Evolutionary conservation across 768 basidiomycete genomes (phyloP), one percentile per base, ranked within the genome.

Genomic region (Polyporus arcularius): DNA sequence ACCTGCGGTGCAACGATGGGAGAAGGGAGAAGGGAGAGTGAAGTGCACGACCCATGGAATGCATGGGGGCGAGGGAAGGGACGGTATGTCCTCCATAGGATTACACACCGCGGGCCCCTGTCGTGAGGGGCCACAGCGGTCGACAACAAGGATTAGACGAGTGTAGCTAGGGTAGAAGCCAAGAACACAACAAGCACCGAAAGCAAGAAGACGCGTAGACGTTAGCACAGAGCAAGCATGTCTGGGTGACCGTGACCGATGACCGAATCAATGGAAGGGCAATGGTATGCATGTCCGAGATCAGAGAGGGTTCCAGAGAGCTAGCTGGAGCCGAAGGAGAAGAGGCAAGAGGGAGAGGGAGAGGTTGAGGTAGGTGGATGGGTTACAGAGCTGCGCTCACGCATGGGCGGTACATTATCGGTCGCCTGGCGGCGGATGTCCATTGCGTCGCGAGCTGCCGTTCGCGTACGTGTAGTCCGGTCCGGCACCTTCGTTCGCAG

Each of bases 401-500:
- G 30, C 18, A 30, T 16, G 28, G 4, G 21, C 49, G 35, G 16
- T 21, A 43, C 5, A 15, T 53, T 46, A 65, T 38, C 64, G 59
- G 8, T 65, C 61, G 35, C 31, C 53, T 16, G 54, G 46, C 35
- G 58, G 48, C 47, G 35, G 35, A 35, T 62, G 60, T 10, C 66
- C 63, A 21, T 67, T 67, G 21, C 66, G 18, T 50, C 66, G 38
- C n/a, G 49, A 53, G 49, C 50, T 45, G 18, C 65, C 65, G 41
- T 70, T 67, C 38, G 65, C 66, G 41, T 68, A 64, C 38, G 65
- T 61, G 2, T 74, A 73, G 53, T 73, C 68, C 32, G 71, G 70
- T 7, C 64, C 67, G 8, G 73, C 67, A 41, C 69, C 71, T 16
- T 72, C 71, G 52, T 65, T 72, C 15, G 71, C 70, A 32, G 66